Conservation (phyloP, 2,329 filamentous ascomycete genomes). For the Blastomyces silverae region DNA sequence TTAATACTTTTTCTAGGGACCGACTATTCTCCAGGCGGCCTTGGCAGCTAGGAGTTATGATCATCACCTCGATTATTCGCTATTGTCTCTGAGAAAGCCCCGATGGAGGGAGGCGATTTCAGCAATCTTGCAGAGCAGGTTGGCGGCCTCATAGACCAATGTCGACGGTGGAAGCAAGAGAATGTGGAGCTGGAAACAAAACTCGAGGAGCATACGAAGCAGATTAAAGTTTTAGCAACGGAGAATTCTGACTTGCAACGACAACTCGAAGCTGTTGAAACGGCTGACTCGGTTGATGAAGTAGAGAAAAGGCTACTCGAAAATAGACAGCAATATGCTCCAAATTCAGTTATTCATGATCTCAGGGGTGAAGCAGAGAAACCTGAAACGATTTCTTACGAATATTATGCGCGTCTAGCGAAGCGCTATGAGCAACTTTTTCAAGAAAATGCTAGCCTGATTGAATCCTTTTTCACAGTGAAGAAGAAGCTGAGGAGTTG, state of each 20-base stretch:
- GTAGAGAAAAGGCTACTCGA: constrained; percentile 9
- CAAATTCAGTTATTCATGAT: constrained; percentile 11
- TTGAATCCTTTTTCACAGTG: constrained; percentile 27
- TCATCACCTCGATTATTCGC: neutral
- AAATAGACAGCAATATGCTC: constrained; percentile 9
- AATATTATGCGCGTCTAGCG: constrained; percentile 23
- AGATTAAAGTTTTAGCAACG: constrained; percentile 7
- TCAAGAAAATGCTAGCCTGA: constrained; percentile 26
- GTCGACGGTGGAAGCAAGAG: constrained; percentile 24
- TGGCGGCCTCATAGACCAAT: constrained; percentile 14
- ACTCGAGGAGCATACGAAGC: constrained; percentile 20
- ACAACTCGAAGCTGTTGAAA: neutral
- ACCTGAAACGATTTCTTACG: constrained; percentile 16
- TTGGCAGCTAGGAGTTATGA: neutral
- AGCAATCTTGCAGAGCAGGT: constrained; percentile 11
- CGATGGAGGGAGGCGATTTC: constrained; percentile 1
- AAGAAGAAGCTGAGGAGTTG: constrained; percentile 30
- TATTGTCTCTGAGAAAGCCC: neutral
- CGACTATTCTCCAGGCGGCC: neutral
- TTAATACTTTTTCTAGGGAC: neutral
- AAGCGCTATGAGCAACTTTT: constrained; percentile 33
- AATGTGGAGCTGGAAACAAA: constrained; percentile 12
- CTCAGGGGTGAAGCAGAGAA: constrained; percentile 9
- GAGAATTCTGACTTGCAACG: constrained; percentile 12
- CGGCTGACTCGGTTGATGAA: neutral